Evolutionary conservation across 495 filamentous ascomycete species (phyloP).

Genomic region (Aspergillus nanangensis): DNA sequence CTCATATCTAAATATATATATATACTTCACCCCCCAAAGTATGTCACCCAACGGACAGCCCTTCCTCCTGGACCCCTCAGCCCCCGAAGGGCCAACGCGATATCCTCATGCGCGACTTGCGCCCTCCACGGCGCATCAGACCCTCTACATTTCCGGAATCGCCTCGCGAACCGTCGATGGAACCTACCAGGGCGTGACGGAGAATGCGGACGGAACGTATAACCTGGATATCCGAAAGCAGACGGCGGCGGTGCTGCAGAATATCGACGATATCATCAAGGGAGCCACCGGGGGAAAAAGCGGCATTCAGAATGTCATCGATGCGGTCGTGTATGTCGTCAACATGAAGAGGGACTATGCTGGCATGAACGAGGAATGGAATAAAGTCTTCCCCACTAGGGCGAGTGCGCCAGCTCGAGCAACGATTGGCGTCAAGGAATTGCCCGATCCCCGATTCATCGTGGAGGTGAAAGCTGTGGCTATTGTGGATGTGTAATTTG

Average conservation of each 20-base stretch:
- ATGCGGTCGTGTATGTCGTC: slow-evolving; percentile 28
- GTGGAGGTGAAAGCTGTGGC: slow-evolving; percentile 33
- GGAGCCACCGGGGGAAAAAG: slow-evolving; percentile 27
- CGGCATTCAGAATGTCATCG: slow-evolving; percentile 27
- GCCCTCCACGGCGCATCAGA: slow-evolving; percentile 2
- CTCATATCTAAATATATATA: background rate
- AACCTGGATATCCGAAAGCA: slow-evolving; percentile 25
- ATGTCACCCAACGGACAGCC: slow-evolving; percentile 29
- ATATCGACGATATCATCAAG: slow-evolving; percentile 30
- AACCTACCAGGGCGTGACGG: slow-evolving; percentile 27
- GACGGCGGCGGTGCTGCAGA: slow-evolving; percentile 26
- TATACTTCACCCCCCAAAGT: background rate
- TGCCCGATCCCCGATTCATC: slow-evolving; percentile 28
- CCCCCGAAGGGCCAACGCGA: slow-evolving; percentile 15
- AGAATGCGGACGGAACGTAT: slow-evolving; percentile 27
- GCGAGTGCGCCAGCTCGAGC: slow-evolving; percentile 23
- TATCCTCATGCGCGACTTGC: slow-evolving; percentile 30
- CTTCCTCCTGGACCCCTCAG: slow-evolving; percentile 31
- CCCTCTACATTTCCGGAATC: background rate
- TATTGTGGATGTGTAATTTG: too few relatives aligned
- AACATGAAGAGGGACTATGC: slow-evolving; percentile 34
- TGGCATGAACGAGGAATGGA: slow-evolving; percentile 40
- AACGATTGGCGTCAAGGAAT: slow-evolving; percentile 29
- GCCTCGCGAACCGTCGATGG: slow-evolving; percentile 5
- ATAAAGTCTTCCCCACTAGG: slow-evolving; percentile 29